Evolutionary conservation across 140 eudicot genomes (phyloP), one percentile per base, ranked within the genome.

Genomic region (Anethum foeniculum): DNA sequence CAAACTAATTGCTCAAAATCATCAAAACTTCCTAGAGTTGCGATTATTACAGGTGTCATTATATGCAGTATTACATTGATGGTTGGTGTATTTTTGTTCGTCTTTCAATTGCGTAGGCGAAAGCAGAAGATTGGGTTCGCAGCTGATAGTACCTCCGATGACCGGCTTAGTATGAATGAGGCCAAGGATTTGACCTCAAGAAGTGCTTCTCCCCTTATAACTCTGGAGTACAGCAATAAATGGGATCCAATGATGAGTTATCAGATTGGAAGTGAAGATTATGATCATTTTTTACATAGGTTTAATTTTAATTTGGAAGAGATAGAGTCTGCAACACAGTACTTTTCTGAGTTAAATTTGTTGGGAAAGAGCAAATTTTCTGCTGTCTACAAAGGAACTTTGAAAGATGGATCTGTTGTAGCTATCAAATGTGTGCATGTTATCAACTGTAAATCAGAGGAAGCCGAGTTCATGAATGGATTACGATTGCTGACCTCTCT

Each of bases 391-490:
- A 90, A 88, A 81, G 98, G 97, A 19, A 77, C 84, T 34, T 46
- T 92, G 76, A 88, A 93, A 58, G 97, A 94, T 62, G 90, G 97
- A 23, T 89, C 96, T 6, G 47, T 78, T 54, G 96, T 92, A 43
- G 98, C 98, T 7, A 76, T 94, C 21, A 92, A 92, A 76, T 85
- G 96, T 19, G 86, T 94, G 4, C 87, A 82, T 39, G 83, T 92
- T 75, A 89, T 85, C 28, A 92, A 94, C 80, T 94, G 98, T 69
- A 92, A 94, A 82, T 83, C 95, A 6, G 97, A 89, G 81, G 98
- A 92, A 85, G 84, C 87, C 2, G 98, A 94, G 87, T 94, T 94
- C 78, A 80, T 89, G 51, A 89, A 87, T 80, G 98, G 98, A 43
- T 77, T 94, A 88, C 88, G 87, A 68, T 77, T 92, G 80, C 56